These are phyloP conservation scores for Ustilago vetiveriae DNA, from an alignment of 1,284 basidiomycete genomes.

Conservation along the genomic window DNA sequence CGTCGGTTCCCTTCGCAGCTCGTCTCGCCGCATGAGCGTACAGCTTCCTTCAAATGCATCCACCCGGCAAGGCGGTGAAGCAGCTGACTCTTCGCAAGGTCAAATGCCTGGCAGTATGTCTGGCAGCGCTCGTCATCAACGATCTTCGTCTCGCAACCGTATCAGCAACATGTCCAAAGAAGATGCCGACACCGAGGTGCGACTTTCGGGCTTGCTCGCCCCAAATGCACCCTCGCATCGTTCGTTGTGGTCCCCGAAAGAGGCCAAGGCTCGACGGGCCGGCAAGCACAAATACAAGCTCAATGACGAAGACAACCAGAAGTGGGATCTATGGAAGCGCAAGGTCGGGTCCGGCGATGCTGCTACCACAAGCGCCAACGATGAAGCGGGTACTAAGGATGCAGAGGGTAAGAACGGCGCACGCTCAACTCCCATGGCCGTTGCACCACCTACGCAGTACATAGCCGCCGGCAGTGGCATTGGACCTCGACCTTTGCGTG, in stretches of 20 bases:
- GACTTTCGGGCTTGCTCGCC: constrained; percentile 55
- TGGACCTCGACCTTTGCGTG: constrained; percentile 37
- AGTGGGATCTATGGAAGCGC: constrained; percentile 56
- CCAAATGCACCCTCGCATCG: constrained; percentile 63
- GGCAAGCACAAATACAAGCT: constrained; percentile 50
- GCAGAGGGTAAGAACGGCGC: constrained; percentile 9
- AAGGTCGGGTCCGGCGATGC: constrained; percentile 22
- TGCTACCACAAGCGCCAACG: background rate
- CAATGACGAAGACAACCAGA: constrained; percentile 51
- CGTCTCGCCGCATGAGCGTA: constrained; percentile 42
- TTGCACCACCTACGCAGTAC: constrained; percentile 40
- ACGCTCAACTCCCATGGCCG: constrained; percentile 46
- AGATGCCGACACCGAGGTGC: constrained; percentile 41
- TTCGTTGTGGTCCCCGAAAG: constrained; percentile 45
- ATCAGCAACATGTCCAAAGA: constrained; percentile 48
- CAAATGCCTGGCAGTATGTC: constrained; percentile 10
- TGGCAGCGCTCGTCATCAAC: constrained; percentile 15
- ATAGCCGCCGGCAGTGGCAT: constrained; percentile 42
- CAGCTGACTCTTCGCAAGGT: background rate
- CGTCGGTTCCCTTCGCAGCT: constrained; percentile 38
- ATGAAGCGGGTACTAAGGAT: background rate
- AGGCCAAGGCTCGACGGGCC: constrained; percentile 33
- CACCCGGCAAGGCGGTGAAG: constrained; percentile 14
- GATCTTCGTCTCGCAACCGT: constrained; percentile 45
- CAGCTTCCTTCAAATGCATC: constrained; percentile 18